These are phyloP conservation scores for Huntiella decipiens DNA, from an alignment of 2,329 filamentous ascomycete genomes.

Conservation along the genomic window DNA sequence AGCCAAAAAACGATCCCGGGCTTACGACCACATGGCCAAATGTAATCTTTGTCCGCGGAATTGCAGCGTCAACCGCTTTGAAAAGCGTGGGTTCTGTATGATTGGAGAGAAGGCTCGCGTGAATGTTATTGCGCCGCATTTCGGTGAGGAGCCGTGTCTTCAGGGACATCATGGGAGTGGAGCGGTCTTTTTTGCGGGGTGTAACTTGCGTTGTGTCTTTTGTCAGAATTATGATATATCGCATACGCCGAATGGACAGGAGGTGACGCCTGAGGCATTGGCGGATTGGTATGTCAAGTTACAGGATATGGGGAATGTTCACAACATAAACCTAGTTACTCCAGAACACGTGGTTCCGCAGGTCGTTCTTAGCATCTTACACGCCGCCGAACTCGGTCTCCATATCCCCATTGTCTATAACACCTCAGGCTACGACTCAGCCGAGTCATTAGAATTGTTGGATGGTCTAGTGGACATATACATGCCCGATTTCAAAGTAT, in stretches of 20 bases:
- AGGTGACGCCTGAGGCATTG: constrained; percentile 59
- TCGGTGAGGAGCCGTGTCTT: constrained; percentile 69
- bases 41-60: constrained; percentile 66
- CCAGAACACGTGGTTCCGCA: constrained; percentile 77
- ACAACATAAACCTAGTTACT: constrained; percentile 79
- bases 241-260: constrained; percentile 63
- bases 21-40: constrained; percentile 55
- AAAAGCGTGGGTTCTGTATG: constrained; percentile 59
- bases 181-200: constrained; percentile 62
- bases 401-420: constrained; percentile 66
- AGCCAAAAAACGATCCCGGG: constrained; percentile 51
- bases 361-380: constrained; percentile 56
- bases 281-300: constrained; percentile 71
- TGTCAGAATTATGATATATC: constrained; percentile 75
- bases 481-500: constrained; percentile 76
- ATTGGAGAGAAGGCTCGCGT: constrained; percentile 62
- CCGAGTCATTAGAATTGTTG: constrained; percentile 50
- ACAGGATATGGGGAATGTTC: constrained; percentile 59
- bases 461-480: constrained; percentile 74
- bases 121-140: constrained; percentile 71
- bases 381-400: constrained; percentile 51
- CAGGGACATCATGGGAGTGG: constrained; percentile 68
- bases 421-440: constrained; percentile 62
- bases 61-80: constrained; percentile 65
- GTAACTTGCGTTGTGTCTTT: constrained; percentile 55